phyloP scores from a whole-genome alignment of 805 yeast genomes.

The Candida vartiovaarae region DNA sequence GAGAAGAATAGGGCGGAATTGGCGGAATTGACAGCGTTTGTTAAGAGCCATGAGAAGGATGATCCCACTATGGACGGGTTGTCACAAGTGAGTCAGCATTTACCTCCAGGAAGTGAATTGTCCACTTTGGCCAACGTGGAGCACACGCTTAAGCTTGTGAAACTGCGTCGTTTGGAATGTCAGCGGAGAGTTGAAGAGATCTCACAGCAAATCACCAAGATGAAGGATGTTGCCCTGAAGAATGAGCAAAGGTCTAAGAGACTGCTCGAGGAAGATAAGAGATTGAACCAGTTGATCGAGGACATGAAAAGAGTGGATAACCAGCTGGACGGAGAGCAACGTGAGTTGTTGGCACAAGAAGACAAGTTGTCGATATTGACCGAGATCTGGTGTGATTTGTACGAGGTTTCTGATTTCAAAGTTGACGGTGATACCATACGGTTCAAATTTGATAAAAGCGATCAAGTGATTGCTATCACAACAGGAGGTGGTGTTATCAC shows the following conservation, averaged over 20 bases:
- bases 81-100: not conserved
- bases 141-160: not conserved
- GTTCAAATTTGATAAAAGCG: constrained; percentile 2
- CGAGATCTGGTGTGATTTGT: constrained; percentile 7
- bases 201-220: not conserved
- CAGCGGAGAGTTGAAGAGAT: not conserved
- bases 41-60: constrained; percentile 1
- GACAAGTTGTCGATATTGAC: constrained; percentile 7
- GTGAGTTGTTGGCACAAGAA: constrained; percentile 8
- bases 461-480: not conserved
- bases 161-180: not conserved
- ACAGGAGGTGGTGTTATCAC: not conserved
- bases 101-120: not conserved
- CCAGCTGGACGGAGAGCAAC: constrained; percentile 1
- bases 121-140: not conserved
- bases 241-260: constrained; percentile 2
- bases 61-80: not conserved
- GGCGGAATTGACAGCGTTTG: not conserved
- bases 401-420: constrained; percentile 5
- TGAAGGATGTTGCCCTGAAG: not conserved
- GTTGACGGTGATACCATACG: constrained; percentile 1
- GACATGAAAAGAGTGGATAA: constrained; percentile 5
- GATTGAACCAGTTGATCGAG: constrained; percentile 4
- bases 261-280: constrained; percentile 2
- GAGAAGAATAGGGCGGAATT: constrained; percentile 18